Evolutionary conservation across 495 filamentous ascomycete species (phyloP).

Genomic region (Xylaria castorea): DNA sequence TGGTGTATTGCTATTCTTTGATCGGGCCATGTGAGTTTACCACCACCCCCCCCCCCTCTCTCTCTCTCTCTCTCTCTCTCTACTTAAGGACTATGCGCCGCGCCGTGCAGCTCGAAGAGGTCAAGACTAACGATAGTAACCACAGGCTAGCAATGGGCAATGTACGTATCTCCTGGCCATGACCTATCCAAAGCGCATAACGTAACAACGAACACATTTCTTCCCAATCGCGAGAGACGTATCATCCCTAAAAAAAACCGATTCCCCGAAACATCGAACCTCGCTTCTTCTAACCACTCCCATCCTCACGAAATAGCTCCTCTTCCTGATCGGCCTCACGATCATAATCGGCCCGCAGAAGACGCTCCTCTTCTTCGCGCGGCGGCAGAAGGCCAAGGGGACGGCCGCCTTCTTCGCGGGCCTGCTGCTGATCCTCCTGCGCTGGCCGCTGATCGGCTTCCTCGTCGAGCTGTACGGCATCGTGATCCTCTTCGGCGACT

Average conservation of each 20-base stretch:
- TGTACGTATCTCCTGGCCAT: conserved; percentile 48
- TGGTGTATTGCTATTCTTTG: conserved; percentile 95
- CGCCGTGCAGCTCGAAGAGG: not conserved
- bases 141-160: conserved; percentile 89
- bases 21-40: conserved; percentile 86
- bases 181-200: not conserved
- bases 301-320: conserved; percentile 65
- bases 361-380: conserved; percentile 90
- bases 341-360: conserved; percentile 94
- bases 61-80: conserved; percentile 19
- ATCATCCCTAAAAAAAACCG: not conserved
- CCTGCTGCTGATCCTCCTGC: conserved; percentile 81
- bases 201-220: not conserved
- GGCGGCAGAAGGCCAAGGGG: conserved; percentile 88
- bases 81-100: conserved; percentile 11
- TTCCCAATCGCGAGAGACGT: not conserved
- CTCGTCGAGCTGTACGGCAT: conserved; percentile 91
- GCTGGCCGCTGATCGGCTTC: conserved; percentile 91
- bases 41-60: conserved; percentile 49
- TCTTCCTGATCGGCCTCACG: conserved; percentile 94
- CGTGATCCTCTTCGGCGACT: conserved; percentile 92
- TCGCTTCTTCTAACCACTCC: conserved; percentile 12
- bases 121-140: conserved; percentile 16
- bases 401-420: conserved; percentile 89
- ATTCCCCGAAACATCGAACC: not conserved